Evolutionary conservation across 169 alveolate species (phyloP).

Genomic region (Perkinsus marinus): DNA sequence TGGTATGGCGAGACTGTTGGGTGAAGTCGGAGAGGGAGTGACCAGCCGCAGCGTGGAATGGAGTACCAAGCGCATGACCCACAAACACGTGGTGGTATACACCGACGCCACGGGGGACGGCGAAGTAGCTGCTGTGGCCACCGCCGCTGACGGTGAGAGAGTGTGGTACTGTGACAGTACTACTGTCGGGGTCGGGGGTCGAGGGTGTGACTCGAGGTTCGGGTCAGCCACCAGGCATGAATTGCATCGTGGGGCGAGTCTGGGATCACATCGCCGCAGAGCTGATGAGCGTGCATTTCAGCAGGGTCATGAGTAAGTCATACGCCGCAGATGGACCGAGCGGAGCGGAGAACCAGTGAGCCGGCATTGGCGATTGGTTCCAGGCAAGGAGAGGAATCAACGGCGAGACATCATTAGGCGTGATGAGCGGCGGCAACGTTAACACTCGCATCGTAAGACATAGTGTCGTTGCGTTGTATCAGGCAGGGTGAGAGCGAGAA

Average conservation of each 20-base stretch:
- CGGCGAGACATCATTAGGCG: too few species aligned
- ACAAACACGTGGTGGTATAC: not conserved
- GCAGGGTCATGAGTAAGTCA: not conserved
- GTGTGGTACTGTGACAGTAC: not conserved
- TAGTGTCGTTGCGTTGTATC: too few species aligned
- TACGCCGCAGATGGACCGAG: not conserved
- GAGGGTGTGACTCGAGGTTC: not conserved
- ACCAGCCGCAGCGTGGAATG: not conserved
- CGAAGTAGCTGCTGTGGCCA: not conserved
- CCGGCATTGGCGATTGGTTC: not conserved
- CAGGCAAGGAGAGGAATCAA: too few species aligned
- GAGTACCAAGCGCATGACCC: not conserved
- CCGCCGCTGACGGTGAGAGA: not conserved
- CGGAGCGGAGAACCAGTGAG: not conserved
- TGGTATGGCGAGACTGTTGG: not conserved
- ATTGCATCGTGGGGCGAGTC: not conserved
- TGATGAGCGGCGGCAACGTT: too few species aligned
- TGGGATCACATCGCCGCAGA: not conserved
- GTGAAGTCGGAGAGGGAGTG: not conserved
- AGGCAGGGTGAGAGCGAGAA: too few species aligned
- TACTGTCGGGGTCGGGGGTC: not conserved
- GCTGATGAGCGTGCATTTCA: not conserved
- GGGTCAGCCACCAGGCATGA: not conserved
- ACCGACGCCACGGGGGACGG: not conserved
- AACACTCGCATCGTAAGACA: too few species aligned